Conservation (phyloP, 306 rosid genomes). For the Luffa acutangula region DNA sequence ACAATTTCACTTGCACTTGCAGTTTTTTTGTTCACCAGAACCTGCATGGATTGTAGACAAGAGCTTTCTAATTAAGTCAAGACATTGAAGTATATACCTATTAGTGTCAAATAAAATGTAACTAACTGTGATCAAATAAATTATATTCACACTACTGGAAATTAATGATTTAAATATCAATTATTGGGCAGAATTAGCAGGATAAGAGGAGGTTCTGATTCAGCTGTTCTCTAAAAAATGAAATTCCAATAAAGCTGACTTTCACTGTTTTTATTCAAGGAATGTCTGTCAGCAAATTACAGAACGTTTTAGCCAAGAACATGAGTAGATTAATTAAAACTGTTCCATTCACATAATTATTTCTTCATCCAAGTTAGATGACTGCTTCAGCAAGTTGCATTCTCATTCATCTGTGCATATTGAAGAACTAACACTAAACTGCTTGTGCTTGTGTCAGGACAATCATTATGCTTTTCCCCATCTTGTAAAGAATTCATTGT, state of each 20-base stretch:
- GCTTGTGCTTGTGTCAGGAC: background rate
- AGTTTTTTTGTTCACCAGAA: constrained; percentile 82
- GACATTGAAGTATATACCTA: background rate
- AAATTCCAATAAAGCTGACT: background rate
- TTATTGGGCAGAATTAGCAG: background rate
- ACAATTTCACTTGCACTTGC: constrained; percentile 99
- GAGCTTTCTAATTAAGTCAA: constrained; percentile 14
- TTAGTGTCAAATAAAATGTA: background rate
- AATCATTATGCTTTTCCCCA: background rate
- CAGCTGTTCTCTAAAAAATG: background rate
- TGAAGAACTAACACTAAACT: background rate
- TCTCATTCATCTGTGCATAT: background rate
- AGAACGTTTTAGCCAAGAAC: background rate
- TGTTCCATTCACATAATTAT: background rate
- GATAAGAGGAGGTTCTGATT: background rate
- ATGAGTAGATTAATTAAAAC: background rate
- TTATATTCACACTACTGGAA: background rate
- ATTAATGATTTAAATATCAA: background rate
- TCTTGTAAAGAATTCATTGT: background rate
- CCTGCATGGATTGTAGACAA: constrained; percentile 39
- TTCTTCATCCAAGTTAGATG: background rate
- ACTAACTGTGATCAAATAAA: background rate
- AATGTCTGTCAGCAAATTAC: background rate
- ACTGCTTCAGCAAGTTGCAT: background rate
- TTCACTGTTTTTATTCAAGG: background rate